Base-by-base conservation (phyloP, 805 yeast species). In the Candida ovalis region DNA sequence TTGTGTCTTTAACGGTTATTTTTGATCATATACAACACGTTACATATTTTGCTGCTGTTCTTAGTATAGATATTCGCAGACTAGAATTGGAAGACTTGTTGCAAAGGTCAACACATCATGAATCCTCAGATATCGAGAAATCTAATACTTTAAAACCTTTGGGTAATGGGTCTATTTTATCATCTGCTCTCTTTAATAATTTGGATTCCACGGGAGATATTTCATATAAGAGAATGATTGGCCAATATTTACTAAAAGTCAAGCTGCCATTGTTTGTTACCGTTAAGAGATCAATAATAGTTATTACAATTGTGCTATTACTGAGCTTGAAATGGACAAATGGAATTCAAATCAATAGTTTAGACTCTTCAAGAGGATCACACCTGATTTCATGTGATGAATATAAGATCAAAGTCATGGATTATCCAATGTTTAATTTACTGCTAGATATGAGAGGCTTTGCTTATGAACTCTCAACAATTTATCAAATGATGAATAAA, bases 61-160 rank as follows among this genome's bases (percentile, higher is more conserved):
- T 87, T 27, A 74, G 84, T 17, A 77, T 88, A 35, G 96, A 88
- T 66, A 67, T 82, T 27, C 75, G 82, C 42, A 72, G 88, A 46
- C 62, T 77, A 24, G 91, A 84, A 54, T 70, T 84, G 17, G 76
- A 76, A 15, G 88, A 82, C 50, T 60, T 82, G 12, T 60, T 78
- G 42, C 71, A 60, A 47, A 43, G 54, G 22, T 48, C 59, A 5
- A 42, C 45, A 39, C 51, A 51, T 17, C 55, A 47, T 36, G 58
- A 55, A 30, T 42, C 45, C n/a, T n/a, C 41, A n/a, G 36, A 44
- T 10, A 24, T 38, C 17, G 39, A 42, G 19, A 43, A 44, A 23
- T 24, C 37, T 3, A 39, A 17, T 22, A 42, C 38, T 10, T 38
- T 56, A 40, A 53, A 53, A 39, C 53, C 60, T 2, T 44, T 60